Conservation (phyloP, 192 early-diverging fungal genomes). For the Rhizoclosmatium globosum region DNA sequence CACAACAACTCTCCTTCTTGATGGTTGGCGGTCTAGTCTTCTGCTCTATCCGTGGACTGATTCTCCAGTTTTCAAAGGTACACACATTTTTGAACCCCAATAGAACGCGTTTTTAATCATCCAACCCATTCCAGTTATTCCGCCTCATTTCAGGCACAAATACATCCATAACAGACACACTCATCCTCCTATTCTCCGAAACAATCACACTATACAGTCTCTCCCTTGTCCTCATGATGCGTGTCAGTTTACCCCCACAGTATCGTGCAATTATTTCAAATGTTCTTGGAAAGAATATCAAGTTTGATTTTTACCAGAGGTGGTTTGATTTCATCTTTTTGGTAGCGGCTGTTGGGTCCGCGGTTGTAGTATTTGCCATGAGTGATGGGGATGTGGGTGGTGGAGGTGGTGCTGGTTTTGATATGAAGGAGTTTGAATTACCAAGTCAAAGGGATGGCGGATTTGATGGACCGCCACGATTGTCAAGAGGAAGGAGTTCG, state of each 20-base stretch:
- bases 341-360: slow-evolving; percentile 77
- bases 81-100: slow-evolving; percentile 1
- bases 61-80: slow-evolving; percentile 82
- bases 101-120: slow-evolving; percentile 54
- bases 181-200: slow-evolving; percentile 83
- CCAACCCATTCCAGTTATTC: slow-evolving; percentile 20
- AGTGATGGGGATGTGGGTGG: not conserved
- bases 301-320: slow-evolving; percentile 90
- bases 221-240: slow-evolving; percentile 91
- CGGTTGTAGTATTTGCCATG: slow-evolving; percentile 62
- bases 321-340: slow-evolving; percentile 96
- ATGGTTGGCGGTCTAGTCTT: slow-evolving; percentile 92
- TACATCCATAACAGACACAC: slow-evolving; percentile 60
- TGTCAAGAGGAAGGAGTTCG: not conserved
- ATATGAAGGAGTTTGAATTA: not conserved
- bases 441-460: not conserved
- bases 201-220: slow-evolving; percentile 95
- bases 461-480: not conserved
- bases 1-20: slow-evolving; percentile 91
- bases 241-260: slow-evolving; percentile 83
- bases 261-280: slow-evolving; percentile 63
- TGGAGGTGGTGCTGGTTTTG: not conserved
- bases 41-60: slow-evolving; percentile 85
- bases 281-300: slow-evolving; percentile 74
- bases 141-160: slow-evolving; percentile 19